A percentile compares a stretch with the other conserved stretches of the same genome.
phyloP scores from a whole-genome alignment of 1,139 yeast species.

The Petasospora rhodanensis region DNA sequence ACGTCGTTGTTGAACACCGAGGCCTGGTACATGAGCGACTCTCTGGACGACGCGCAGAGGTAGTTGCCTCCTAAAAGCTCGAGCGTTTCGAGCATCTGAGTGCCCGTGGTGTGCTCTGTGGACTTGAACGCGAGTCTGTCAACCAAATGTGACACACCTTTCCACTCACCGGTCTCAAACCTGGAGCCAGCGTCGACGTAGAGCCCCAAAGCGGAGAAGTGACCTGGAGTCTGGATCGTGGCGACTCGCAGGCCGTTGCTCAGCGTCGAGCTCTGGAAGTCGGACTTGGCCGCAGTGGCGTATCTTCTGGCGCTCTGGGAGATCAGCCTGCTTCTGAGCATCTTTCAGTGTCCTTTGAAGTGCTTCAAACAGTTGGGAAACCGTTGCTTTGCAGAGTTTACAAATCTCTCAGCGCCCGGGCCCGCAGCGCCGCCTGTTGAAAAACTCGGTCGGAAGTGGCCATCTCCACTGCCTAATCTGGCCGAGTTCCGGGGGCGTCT shows the following conservation, averaged over 20 bases:
- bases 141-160: conserved; percentile 77
- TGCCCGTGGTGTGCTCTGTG: conserved; percentile 57
- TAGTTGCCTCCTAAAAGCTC: conserved; percentile 89
- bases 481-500: no score
- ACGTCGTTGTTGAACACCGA: conserved; percentile 86
- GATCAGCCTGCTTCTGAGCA: conserved; percentile 13
- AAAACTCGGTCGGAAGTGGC: no score
- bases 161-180: conserved; percentile 51
- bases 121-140: conserved; percentile 89
- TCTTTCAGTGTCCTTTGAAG: no score
- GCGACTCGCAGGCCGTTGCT: conserved; percentile 79
- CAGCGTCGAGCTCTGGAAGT: conserved; percentile 42
- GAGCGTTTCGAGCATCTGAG: conserved; percentile 69
- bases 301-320: no score
- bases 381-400: no score
- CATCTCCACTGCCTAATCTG: no score
- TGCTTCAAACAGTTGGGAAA: no score
- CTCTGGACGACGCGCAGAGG: conserved; percentile 91
- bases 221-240: conserved; percentile 84
- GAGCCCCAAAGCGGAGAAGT: conserved; percentile 86
- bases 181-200: conserved; percentile 91
- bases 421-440: no score
- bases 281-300: conserved; percentile 8
- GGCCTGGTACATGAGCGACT: conserved; percentile 89
- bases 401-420: no score